phyloP scores from a whole-genome alignment of 345 rosid species.

The Heritiera littoralis region DNA sequence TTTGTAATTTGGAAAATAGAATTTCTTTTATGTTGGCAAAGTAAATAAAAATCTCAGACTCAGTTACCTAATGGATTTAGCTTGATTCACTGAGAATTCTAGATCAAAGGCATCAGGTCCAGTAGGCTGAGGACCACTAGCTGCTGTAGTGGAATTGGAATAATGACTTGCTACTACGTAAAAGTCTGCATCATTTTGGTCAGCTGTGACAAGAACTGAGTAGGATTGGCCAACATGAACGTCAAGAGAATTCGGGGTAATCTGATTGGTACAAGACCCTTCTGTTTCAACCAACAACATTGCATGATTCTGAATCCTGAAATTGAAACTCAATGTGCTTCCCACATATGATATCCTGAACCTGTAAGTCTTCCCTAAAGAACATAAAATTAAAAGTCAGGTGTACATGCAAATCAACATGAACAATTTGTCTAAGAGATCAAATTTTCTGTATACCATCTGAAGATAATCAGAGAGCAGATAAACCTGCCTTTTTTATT shows the following conservation, averaged over 20 bases:
- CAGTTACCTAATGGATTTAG: conserved; percentile 40
- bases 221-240: conserved; percentile 54
- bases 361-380: conserved; percentile 45
- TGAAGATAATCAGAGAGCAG: not conserved
- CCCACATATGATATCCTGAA: conserved; percentile 54
- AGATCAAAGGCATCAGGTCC: conserved; percentile 49
- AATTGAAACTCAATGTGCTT: conserved; percentile 33
- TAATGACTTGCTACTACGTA: conserved; percentile 49
- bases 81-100: conserved; percentile 42
- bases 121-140: conserved; percentile 31
- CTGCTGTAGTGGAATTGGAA: conserved; percentile 26
- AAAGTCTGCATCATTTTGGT: conserved; percentile 40
- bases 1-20: too few species aligned
- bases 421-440: not conserved
- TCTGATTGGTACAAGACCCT: conserved; percentile 50
- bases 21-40: too few species aligned
- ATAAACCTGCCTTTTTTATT: too few species aligned
- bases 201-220: conserved; percentile 45
- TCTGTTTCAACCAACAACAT: conserved; percentile 54
- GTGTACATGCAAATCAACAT: not conserved
- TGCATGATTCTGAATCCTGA: conserved; percentile 45
- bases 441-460: too few species aligned
- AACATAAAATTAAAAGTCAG: not conserved
- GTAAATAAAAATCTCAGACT: not conserved
- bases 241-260: conserved; percentile 35